Percentiles rank a stretch among this genome's conserved stretches.
Evolutionary conservation across 1,284 basidiomycete species (phyloP).

Genomic region (Pseudozyma flocculosa): DNA sequence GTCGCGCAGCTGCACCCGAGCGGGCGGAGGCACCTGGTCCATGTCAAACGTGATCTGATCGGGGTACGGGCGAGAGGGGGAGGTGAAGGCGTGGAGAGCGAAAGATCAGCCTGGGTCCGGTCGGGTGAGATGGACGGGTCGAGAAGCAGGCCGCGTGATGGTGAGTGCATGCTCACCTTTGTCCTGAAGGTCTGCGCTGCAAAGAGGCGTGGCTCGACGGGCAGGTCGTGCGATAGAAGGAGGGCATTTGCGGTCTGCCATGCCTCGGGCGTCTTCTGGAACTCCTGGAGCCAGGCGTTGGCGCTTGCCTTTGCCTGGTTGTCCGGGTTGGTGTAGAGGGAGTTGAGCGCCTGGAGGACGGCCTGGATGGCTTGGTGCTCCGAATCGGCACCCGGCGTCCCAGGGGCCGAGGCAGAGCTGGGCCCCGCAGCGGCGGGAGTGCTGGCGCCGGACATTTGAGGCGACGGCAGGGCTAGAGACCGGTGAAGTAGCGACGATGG

Average conservation of each 20-base stretch:
- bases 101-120: not conserved
- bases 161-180: constrained; percentile 84
- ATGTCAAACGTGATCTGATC: constrained; percentile 85
- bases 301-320: constrained; percentile 72
- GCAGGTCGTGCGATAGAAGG: constrained; percentile 76
- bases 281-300: constrained; percentile 59
- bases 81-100: not conserved
- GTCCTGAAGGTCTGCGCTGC: constrained; percentile 94
- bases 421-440: constrained; percentile 5
- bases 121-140: too few relatives aligned
- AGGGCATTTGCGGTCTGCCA: constrained; percentile 93
- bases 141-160: too few relatives aligned
- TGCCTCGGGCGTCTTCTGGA: constrained; percentile 72
- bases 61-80: constrained; percentile 1
- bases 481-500: too few relatives aligned
- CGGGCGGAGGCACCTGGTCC: constrained; percentile 74
- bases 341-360: constrained; percentile 62
- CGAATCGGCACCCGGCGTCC: not conserved
- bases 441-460: too few relatives aligned
- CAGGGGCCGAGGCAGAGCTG: constrained; percentile 9
- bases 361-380: constrained; percentile 43
- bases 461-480: too few relatives aligned
- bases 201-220: constrained; percentile 82
- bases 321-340: constrained; percentile 69
- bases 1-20: constrained; percentile 78